Conservation (phyloP, 2,329 filamentous ascomycete species). For the Phyllosticta paracitricarpa region DNA sequence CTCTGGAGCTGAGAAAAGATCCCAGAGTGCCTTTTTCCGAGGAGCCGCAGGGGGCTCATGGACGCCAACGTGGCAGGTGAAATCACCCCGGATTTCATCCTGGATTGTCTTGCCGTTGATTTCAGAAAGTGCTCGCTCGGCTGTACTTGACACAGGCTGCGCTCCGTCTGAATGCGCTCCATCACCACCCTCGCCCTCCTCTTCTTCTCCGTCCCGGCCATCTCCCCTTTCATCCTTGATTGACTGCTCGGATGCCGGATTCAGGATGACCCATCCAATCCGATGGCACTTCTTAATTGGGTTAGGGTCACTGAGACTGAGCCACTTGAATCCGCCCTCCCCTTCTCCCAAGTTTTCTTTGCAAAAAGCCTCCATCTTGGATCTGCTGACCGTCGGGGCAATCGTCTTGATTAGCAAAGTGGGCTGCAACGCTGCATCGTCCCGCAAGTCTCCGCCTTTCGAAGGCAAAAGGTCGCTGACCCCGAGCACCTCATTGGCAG, state of each 20-base stretch:
- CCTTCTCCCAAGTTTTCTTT: conserved; percentile 87
- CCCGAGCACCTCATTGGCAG: conserved; percentile 82
- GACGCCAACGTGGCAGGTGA: conserved; percentile 93
- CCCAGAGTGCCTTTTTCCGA: conserved; percentile 92
- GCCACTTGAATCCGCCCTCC: conserved; percentile 87
- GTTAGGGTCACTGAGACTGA: conserved; percentile 93
- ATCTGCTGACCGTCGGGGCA: conserved; percentile 86
- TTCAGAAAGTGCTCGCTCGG: conserved; percentile 82
- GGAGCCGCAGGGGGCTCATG: conserved; percentile 81
- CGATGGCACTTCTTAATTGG: conserved; percentile 94
- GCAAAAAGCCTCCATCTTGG: conserved; percentile 88
- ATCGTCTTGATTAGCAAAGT: conserved; percentile 97
- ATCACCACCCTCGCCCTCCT: conserved; percentile 45
- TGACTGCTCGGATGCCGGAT: conserved; percentile 61
- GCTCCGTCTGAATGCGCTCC: conserved; percentile 18
- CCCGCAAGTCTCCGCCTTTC: conserved; percentile 73
- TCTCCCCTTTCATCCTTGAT: conserved; percentile 62
- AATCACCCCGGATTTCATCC: conserved; percentile 86
- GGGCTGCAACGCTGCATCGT: conserved; percentile 79
- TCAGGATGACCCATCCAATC: conserved; percentile 96
- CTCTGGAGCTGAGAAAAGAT: conserved; percentile 89
- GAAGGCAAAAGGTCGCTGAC: conserved; percentile 84
- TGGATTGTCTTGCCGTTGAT: conserved; percentile 97
- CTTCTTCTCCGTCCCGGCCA: conserved; percentile 57
- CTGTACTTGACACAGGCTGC: conserved; percentile 40